Evolutionary conservation across 176 grass and related monocot genomes (phyloP).

Genomic region (Saccharum spontaneum): DNA sequence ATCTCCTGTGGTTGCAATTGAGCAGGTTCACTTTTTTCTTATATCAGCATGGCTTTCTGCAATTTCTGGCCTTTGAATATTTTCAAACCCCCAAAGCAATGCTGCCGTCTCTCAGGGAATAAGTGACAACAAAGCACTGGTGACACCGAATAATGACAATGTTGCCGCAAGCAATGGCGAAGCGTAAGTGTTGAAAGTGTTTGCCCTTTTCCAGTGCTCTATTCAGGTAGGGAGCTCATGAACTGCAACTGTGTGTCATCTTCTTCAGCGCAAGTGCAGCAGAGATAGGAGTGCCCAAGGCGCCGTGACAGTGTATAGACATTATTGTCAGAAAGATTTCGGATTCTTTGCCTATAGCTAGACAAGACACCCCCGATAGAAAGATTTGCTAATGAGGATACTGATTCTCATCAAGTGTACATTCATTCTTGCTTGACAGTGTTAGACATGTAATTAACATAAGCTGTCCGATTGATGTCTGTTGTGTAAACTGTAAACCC

Average conservation of each 20-base stretch:
- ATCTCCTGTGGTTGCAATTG: slow-evolving; percentile 45
- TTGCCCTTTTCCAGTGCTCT: background rate
- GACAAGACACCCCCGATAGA: slow-evolving; percentile 27
- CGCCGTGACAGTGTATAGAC: slow-evolving; percentile 20
- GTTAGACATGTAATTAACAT: slow-evolving; percentile 39
- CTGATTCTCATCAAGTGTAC: slow-evolving; percentile 35
- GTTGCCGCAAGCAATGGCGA: slow-evolving; percentile 27
- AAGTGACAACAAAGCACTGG: slow-evolving; percentile 32
- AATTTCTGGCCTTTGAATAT: background rate
- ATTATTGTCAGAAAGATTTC: slow-evolving; percentile 21
- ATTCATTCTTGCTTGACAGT: slow-evolving; percentile 32
- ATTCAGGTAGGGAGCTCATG: background rate
- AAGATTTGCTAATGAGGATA: slow-evolving; percentile 25
- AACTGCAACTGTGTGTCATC: background rate
- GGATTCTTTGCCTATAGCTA: slow-evolving; percentile 37
- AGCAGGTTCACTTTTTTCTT: slow-evolving; percentile 45
- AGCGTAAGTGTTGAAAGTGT: slow-evolving; percentile 26
- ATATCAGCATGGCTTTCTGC: background rate
- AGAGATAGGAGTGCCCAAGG: slow-evolving; percentile 19
- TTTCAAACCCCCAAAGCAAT: slow-evolving; percentile 28
- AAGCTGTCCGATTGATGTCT: slow-evolving; percentile 23
- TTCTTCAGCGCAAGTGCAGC: slow-evolving; percentile 29
- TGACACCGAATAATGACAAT: slow-evolving; percentile 20
- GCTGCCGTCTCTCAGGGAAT: background rate
- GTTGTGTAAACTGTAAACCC: slow-evolving; percentile 21